Evolutionary conservation across 2,329 filamentous ascomycete genomes (phyloP).

Genomic region (Trichoderma polysporum): DNA sequence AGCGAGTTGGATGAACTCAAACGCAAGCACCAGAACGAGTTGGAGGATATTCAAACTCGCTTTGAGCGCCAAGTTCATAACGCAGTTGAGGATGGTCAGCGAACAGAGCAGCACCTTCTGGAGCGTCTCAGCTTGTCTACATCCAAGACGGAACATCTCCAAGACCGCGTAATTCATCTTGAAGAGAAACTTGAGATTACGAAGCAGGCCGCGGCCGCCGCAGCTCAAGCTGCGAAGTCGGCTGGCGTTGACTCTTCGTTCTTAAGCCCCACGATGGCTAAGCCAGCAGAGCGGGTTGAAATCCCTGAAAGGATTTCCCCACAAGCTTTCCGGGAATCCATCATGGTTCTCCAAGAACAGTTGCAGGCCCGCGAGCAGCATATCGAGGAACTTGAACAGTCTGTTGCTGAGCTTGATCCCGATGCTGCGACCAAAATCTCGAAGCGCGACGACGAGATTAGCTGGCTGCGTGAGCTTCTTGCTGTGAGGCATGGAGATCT

Average conservation of each 20-base stretch:
- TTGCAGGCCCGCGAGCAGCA: constrained; percentile 88
- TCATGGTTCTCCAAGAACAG: constrained; percentile 94
- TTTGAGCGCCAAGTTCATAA: constrained; percentile 74
- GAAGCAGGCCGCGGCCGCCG: constrained; percentile 81
- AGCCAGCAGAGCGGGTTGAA: constrained; percentile 42
- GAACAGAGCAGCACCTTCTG: constrained; percentile 73
- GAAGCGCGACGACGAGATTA: constrained; percentile 91
- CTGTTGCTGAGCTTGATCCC: constrained; percentile 66
- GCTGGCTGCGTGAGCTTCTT: constrained; percentile 90
- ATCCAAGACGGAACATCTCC: constrained; percentile 79
- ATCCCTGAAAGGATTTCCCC: constrained; percentile 86
- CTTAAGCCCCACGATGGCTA: constrained; percentile 25
- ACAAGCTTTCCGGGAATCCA: constrained; percentile 91
- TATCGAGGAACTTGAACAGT: constrained; percentile 82
- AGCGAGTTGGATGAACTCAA: constrained; percentile 51
- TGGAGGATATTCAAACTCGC: constrained; percentile 73
- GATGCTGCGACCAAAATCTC: constrained; percentile 80
- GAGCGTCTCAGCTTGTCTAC: constrained; percentile 80
- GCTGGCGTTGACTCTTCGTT: constrained; percentile 44
- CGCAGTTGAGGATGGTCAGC: constrained; percentile 76
- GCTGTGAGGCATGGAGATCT: constrained; percentile 88
- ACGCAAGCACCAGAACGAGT: constrained; percentile 63
- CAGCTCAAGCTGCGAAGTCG: constrained; percentile 70
- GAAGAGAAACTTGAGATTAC: constrained; percentile 91
- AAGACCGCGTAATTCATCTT: constrained; percentile 79